Percentiles rank a stretch among this genome's conserved stretches.
Conservation (phyloP, 2,329 filamentous ascomycete genomes). For the Dichotomopilus funicola region DNA sequence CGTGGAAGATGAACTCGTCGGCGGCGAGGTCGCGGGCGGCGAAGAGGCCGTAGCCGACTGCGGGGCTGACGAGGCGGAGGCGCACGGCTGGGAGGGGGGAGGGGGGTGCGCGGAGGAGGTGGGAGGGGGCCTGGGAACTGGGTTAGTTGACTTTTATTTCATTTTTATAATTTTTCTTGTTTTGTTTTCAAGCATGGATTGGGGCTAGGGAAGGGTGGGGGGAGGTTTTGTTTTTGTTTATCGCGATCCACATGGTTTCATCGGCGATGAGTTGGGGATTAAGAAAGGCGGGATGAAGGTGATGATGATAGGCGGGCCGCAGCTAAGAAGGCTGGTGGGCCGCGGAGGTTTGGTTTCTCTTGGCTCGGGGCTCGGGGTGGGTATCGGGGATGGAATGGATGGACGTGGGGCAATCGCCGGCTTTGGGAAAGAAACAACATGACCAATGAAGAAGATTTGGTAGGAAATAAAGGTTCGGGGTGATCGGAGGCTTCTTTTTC, state of each 20-base stretch:
- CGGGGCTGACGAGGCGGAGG: slow-evolving; percentile 17
- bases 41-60: slow-evolving; percentile 28
- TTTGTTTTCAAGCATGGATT: not conserved
- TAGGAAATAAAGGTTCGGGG: not conserved
- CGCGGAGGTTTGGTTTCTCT: no score
- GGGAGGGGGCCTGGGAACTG: slow-evolving; percentile 6
- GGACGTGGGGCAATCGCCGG: no score
- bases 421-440: not conserved
- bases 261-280: not conserved
- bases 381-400: no score
- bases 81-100: slow-evolving; percentile 13
- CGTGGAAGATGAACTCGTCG: slow-evolving; percentile 26
- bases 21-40: slow-evolving; percentile 22
- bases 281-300: not conserved
- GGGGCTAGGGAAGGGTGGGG: no score
- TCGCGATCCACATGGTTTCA: no score
- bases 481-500: not conserved
- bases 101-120: slow-evolving; percentile 10
- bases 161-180: not conserved
- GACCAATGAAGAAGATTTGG: not conserved
- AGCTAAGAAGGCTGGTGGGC: not conserved
- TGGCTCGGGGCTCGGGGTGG: no score
- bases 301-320: not conserved
- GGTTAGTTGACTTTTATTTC: not conserved
- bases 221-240: no score